These are phyloP conservation scores for Simplicillium sp. DNA, from an alignment of 2,329 filamentous ascomycete species.

Conservation along the genomic window DNA sequence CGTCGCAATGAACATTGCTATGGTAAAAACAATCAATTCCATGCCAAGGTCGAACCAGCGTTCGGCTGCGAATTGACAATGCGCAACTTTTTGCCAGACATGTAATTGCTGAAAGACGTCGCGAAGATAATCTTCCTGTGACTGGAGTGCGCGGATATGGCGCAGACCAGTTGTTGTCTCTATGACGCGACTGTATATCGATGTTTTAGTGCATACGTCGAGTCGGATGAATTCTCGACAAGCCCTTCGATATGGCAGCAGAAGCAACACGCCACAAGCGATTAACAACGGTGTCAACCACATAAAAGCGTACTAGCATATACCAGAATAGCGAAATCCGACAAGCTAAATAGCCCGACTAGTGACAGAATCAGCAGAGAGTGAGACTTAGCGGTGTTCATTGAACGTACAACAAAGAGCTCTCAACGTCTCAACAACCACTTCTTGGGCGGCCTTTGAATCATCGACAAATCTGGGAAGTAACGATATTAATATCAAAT, in stretches of 20 bases:
- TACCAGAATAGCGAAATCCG: too few species aligned
- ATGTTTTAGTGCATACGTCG: slow-evolving; percentile 41
- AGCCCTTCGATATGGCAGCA: slow-evolving; percentile 28
- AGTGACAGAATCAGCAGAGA: too few species aligned
- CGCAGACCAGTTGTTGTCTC: slow-evolving; percentile 19
- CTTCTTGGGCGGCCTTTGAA: too few species aligned
- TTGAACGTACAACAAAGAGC: too few species aligned
- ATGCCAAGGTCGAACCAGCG: not conserved
- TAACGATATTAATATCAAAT: too few species aligned
- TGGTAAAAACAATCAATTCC: slow-evolving; percentile 20
- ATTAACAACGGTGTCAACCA: too few species aligned
- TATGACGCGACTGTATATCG: slow-evolving; percentile 28
- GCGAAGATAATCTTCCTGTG: slow-evolving; percentile 20
- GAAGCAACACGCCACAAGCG: slow-evolving; percentile 22
- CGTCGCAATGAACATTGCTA: slow-evolving; percentile 16
- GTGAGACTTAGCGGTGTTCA: too few species aligned
- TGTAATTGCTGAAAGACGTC: not conserved
- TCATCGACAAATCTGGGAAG: too few species aligned
- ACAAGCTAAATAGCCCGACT: too few species aligned
- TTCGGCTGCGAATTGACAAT: not conserved
- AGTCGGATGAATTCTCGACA: slow-evolving; percentile 44
- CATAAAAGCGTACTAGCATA: too few species aligned
- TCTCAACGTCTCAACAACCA: too few species aligned
- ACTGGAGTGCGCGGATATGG: slow-evolving; percentile 19
- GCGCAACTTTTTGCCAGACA: not conserved